Evolutionary conservation across 75 land plant genomes (phyloP).

Genomic region (Pinus taeda): DNA sequence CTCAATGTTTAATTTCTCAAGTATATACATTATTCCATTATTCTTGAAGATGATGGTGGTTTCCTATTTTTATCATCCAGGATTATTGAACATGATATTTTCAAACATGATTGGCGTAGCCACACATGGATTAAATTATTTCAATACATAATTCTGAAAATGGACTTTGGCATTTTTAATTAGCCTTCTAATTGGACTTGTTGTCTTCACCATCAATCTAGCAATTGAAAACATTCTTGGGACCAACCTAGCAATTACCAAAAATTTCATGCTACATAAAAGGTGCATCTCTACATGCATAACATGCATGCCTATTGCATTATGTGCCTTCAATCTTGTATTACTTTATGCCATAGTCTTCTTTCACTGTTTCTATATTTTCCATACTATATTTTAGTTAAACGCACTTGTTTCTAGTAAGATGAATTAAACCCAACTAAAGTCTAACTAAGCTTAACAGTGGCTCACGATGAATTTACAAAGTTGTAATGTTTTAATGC

Average conservation of each 20-base stretch:
- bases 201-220: slow-evolving; percentile 62
- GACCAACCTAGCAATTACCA: slow-evolving; percentile 42
- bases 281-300: slow-evolving; percentile 30
- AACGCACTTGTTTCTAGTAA: no score
- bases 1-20: no score
- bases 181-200: slow-evolving; percentile 58
- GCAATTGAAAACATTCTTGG: slow-evolving; percentile 89
- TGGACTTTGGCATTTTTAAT: slow-evolving; percentile 76
- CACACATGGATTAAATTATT: slow-evolving; percentile 53
- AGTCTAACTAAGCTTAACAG: no score
- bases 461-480: no score
- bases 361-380: no score
- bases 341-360: neutral
- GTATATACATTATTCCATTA: neutral
- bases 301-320: neutral
- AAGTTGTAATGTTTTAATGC: no score
- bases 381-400: no score
- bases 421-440: no score
- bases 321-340: neutral
- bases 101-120: slow-evolving; percentile 44
- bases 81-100: no score
- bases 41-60: neutral
- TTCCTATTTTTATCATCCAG: neutral
- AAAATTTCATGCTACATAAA: slow-evolving; percentile 25
- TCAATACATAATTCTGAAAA: slow-evolving; percentile 68